A percentile compares a stretch with the other conserved stretches of the same genome.
These are phyloP conservation scores for Penicillium coprophilum DNA, from an alignment of 495 filamentous ascomycete genomes.

Conservation along the genomic window DNA sequence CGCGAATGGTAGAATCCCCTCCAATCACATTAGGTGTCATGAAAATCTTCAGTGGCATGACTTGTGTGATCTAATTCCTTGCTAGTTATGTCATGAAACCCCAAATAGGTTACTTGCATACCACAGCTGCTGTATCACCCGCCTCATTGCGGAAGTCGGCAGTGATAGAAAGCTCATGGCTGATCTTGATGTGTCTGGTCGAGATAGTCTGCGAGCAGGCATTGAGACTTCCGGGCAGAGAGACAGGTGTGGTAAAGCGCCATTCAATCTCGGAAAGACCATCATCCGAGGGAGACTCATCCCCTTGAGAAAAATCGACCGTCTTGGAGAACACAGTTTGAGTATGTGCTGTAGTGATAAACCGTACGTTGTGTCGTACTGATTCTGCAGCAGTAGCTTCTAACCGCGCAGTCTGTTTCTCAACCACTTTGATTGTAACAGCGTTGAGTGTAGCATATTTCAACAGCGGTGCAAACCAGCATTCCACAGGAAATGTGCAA, in stretches of 20 bases:
- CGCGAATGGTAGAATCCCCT: slow-evolving; percentile 4
- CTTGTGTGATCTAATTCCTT: slow-evolving; percentile 13
- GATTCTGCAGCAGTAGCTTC: slow-evolving; percentile 26
- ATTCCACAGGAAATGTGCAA: slow-evolving; percentile 18
- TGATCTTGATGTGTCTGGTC: slow-evolving; percentile 19
- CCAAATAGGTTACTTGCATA: background rate
- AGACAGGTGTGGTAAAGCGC: slow-evolving; percentile 10
- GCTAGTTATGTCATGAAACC: background rate
- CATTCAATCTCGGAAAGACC: slow-evolving; percentile 16
- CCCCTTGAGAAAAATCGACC: background rate
- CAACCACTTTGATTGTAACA: slow-evolving; percentile 11
- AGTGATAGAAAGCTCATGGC: slow-evolving; percentile 14
- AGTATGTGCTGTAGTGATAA: slow-evolving; percentile 14
- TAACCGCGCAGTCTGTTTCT: slow-evolving; percentile 21
- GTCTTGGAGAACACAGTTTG: slow-evolving; percentile 11
- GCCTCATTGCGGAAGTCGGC: slow-evolving; percentile 13
- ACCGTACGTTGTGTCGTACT: slow-evolving; percentile 11
- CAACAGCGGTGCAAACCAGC: slow-evolving; percentile 16
- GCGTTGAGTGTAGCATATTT: slow-evolving; percentile 10
- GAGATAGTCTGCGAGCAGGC: slow-evolving; percentile 20
- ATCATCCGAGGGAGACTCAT: background rate
- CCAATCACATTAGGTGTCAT: slow-evolving; percentile 18
- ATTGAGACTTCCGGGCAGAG: slow-evolving; percentile 18
- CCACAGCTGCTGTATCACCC: background rate
- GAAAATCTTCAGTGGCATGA: slow-evolving; percentile 22